Evolutionary conservation across 2,329 filamentous ascomycete genomes (phyloP).

Genomic region (Fusarium albidum): DNA sequence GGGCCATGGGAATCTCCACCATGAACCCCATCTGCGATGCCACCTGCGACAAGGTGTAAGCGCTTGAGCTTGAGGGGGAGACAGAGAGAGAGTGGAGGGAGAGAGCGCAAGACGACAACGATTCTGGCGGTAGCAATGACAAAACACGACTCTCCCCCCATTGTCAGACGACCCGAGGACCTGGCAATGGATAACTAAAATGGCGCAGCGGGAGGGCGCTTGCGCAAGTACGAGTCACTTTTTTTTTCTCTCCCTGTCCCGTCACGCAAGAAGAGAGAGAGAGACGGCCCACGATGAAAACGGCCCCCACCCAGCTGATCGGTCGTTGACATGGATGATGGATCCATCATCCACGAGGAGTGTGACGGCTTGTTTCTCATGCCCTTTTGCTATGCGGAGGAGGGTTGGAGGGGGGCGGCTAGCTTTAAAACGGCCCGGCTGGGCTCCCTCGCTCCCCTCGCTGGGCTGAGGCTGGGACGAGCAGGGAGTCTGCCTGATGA

Average conservation of each 20-base stretch:
- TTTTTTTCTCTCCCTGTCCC: too few relatives aligned
- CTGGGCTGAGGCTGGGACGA: neutral
- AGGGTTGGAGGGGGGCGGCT: neutral
- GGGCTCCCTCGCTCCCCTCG: conserved; percentile 26
- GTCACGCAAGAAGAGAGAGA: too few relatives aligned
- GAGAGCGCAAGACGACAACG: too few relatives aligned
- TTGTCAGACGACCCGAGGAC: too few relatives aligned
- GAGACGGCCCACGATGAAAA: conserved; percentile 8
- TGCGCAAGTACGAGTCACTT: too few relatives aligned
- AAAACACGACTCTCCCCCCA: too few relatives aligned
- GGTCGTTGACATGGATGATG: neutral
- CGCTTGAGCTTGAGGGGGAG: too few relatives aligned
- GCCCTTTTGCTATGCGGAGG: neutral
- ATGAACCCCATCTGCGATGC: neutral
- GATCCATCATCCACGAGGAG: too few relatives aligned
- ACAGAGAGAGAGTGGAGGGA: too few relatives aligned
- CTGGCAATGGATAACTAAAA: too few relatives aligned
- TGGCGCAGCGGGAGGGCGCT: too few relatives aligned
- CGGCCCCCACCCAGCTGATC: conserved; percentile 21
- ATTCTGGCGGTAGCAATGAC: too few relatives aligned
- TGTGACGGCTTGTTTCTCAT: neutral
- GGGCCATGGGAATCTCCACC: neutral
- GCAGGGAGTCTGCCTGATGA: neutral
- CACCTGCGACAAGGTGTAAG: neutral
- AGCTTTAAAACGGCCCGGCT: neutral